A percentile compares a stretch with the other conserved stretches of the same genome.
Evolutionary conservation across 2,329 filamentous ascomycete genomes (phyloP).

Genomic region (Microdochium bolleyi): DNA sequence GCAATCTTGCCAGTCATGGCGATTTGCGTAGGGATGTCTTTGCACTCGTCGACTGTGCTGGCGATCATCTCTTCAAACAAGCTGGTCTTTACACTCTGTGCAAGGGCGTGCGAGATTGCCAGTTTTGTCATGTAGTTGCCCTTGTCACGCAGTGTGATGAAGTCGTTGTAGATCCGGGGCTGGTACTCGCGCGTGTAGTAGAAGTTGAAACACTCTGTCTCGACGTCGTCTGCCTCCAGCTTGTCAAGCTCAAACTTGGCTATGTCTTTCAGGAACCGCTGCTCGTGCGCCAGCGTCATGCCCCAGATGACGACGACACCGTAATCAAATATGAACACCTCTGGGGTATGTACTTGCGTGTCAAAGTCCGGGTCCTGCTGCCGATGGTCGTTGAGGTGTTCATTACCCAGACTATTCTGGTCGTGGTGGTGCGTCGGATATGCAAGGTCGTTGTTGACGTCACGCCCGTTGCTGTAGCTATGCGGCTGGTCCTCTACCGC

Average conservation of each 20-base stretch:
- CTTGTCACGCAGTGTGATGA: conserved; percentile 90
- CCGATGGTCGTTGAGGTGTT: conserved; percentile 20
- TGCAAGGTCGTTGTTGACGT: conserved; percentile 24
- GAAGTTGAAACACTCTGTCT: conserved; percentile 96
- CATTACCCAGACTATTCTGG: conserved; percentile 17
- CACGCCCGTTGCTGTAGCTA: conserved; percentile 15
- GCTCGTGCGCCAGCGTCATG: conserved; percentile 86
- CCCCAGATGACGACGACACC: conserved; percentile 98
- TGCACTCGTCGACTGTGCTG: conserved; percentile 86
- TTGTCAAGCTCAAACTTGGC: conserved; percentile 92
- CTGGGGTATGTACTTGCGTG: conserved; percentile 80
- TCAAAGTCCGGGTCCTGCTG: conserved; percentile 64
- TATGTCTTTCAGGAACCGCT: conserved; percentile 86
- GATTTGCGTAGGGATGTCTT: conserved; percentile 88
- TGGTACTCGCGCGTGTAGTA: conserved; percentile 99
- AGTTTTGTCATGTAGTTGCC: conserved; percentile 97
- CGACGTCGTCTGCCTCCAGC: conserved; percentile 77
- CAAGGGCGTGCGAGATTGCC: conserved; percentile 89
- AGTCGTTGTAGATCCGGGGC: conserved; percentile 98
- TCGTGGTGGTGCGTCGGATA: conserved; percentile 12
- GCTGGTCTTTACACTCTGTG: conserved; percentile 83
- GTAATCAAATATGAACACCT: conserved; percentile 95
- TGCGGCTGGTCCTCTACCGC: conserved; percentile 19
- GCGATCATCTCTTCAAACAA: conserved; percentile 94
- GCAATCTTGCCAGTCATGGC: conserved; percentile 88